A percentile compares a stretch with the other conserved stretches of the same genome.
phyloP scores from a whole-genome alignment of 2,329 filamentous ascomycete genomes.

The Microcera coccophila region DNA sequence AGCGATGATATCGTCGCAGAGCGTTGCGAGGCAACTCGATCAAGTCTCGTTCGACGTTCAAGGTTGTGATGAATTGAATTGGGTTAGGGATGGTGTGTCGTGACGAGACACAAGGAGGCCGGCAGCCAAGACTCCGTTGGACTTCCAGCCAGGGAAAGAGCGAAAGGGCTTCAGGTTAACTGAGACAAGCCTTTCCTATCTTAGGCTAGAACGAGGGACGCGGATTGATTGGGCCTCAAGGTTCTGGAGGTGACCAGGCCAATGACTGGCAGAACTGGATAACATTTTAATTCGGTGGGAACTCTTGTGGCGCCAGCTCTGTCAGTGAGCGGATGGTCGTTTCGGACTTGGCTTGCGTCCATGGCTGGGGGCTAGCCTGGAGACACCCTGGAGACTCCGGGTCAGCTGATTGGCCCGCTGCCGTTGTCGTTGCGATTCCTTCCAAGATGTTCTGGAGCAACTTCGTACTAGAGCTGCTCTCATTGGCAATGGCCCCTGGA shows the following conservation, averaged over 20 bases:
- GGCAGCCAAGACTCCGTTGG: not conserved
- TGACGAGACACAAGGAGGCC: conserved; percentile 7
- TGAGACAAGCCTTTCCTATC: not conserved
- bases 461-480: no score
- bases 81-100: conserved; percentile 11
- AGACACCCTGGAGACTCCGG: no score
- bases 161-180: not conserved
- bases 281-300: no score
- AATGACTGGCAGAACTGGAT: not conserved
- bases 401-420: not conserved
- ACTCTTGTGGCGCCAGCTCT: no score
- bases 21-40: not conserved
- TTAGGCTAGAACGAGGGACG: not conserved
- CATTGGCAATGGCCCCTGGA: no score
- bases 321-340: no score
- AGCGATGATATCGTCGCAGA: not conserved
- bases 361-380: not conserved
- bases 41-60: conserved; percentile 1
- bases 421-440: no score
- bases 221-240: not conserved
- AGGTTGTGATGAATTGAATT: conserved; percentile 13
- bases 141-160: not conserved
- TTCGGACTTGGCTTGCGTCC: not conserved
- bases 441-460: no score
- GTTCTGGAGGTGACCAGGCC: not conserved